These are phyloP conservation scores for Blastobotrys muscicola DNA, from an alignment of 805 yeast species.

Conservation along the genomic window DNA sequence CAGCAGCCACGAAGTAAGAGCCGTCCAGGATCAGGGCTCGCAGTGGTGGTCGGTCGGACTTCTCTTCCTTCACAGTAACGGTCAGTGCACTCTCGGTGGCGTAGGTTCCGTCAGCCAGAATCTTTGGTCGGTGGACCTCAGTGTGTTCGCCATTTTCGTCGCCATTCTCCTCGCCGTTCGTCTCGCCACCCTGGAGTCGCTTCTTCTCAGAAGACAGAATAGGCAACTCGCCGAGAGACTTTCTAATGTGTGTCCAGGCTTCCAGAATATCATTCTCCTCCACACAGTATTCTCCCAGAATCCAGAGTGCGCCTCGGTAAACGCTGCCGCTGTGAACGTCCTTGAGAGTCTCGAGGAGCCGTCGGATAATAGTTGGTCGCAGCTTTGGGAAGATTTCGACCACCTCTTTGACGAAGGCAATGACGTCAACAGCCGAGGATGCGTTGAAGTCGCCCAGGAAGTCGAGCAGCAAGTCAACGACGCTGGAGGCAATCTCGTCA, in stretches of 20 bases:
- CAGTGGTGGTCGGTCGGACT: constrained; percentile 48
- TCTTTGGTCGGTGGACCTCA: constrained; percentile 51
- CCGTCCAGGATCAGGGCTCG: constrained; percentile 77
- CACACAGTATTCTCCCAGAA: constrained; percentile 81
- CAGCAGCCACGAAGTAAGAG: constrained; percentile 84
- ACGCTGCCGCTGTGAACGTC: constrained; percentile 79
- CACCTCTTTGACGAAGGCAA: constrained; percentile 88
- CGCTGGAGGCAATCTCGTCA: constrained; percentile 84
- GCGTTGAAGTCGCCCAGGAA: constrained; percentile 79
- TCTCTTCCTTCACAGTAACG: constrained; percentile 29
- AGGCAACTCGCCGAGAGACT: constrained; percentile 84
- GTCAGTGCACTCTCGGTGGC: constrained; percentile 87
- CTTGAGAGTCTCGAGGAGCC: constrained; percentile 54
- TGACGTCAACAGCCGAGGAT: constrained; percentile 78
- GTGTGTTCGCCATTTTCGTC: constrained; percentile 27
- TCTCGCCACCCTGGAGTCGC: constrained; percentile 30
- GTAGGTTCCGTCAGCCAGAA: constrained; percentile 97
- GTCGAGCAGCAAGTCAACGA: constrained; percentile 79
- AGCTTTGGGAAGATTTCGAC: constrained; percentile 83
- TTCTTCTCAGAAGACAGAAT: constrained; percentile 54
- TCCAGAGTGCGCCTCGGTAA: constrained; percentile 90
- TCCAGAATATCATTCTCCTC: constrained; percentile 63
- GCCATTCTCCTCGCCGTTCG: constrained; percentile 19
- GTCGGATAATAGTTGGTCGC: constrained; percentile 52
- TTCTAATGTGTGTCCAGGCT: constrained; percentile 81